Conservation (phyloP, 805 yeast genomes). For the Yamadazyma nakazawae region DNA sequence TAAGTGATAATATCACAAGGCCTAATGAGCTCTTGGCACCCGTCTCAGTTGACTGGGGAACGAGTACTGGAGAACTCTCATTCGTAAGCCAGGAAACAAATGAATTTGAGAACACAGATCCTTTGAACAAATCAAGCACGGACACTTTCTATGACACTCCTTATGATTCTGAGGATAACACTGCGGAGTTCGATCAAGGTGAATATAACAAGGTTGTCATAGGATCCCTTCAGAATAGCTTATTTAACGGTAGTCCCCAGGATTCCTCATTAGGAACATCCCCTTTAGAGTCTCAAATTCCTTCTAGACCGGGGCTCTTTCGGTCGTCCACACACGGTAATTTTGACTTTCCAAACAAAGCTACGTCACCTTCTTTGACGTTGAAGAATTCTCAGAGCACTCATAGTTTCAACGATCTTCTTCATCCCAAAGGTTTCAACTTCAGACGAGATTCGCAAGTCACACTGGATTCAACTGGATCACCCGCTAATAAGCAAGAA, state of each 20-base stretch:
- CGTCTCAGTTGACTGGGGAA: slow-evolving; percentile 58
- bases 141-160: slow-evolving; percentile 12
- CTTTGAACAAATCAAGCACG: neutral
- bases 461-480: slow-evolving; percentile 30
- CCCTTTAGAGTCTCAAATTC: slow-evolving; percentile 6
- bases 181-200: slow-evolving; percentile 8
- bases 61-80: slow-evolving; percentile 44
- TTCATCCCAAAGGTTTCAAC: slow-evolving; percentile 1
- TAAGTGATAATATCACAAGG: slow-evolving; percentile 25
- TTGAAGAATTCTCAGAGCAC: slow-evolving; percentile 15
- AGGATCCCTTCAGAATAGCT: slow-evolving; percentile 8
- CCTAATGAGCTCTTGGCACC: slow-evolving; percentile 50
- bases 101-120: slow-evolving; percentile 32
- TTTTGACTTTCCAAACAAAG: neutral
- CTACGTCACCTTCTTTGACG: slow-evolving; percentile 13
- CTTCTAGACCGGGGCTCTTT: slow-evolving; percentile 10
- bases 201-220: slow-evolving; percentile 14
- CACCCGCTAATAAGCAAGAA: slow-evolving; percentile 11
- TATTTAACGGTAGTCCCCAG: slow-evolving; percentile 5
- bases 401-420: slow-evolving; percentile 8
- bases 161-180: slow-evolving; percentile 11
- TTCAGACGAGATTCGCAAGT: slow-evolving; percentile 31
- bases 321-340: slow-evolving; percentile 13
- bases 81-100: slow-evolving; percentile 50
- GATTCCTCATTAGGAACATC: slow-evolving; percentile 7